These are phyloP conservation scores for Arabidopsis lyrata DNA, from an alignment of 441 rosid species.

Conservation along the genomic window DNA sequence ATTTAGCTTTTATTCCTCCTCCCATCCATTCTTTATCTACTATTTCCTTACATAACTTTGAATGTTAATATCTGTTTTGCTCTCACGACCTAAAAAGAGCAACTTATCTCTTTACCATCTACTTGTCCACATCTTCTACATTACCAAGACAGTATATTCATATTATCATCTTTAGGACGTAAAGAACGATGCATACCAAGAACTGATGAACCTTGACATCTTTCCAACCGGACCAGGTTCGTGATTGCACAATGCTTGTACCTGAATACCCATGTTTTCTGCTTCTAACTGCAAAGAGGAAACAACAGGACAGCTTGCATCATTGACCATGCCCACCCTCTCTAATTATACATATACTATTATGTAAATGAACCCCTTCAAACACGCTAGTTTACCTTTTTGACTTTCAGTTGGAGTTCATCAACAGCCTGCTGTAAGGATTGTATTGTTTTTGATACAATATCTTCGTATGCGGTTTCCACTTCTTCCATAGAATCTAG, in stretches of 20 bases:
- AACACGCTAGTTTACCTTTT: slow-evolving; percentile 54
- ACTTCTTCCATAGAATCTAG: slow-evolving; percentile 55
- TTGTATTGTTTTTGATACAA: slow-evolving; percentile 52
- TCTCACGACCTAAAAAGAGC: slow-evolving; percentile 28
- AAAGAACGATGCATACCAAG: slow-evolving; percentile 46
- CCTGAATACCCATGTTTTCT: slow-evolving; percentile 57
- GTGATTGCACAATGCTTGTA: slow-evolving; percentile 47
- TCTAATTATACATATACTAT: neutral
- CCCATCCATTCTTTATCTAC: slow-evolving; percentile 19
- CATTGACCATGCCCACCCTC: neutral
- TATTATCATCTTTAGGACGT: slow-evolving; percentile 17
- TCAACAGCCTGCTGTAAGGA: slow-evolving; percentile 60
- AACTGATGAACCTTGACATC: slow-evolving; percentile 47
- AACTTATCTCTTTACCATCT: slow-evolving; percentile 33
- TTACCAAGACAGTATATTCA: slow-evolving; percentile 10
- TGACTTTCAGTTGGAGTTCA: slow-evolving; percentile 54
- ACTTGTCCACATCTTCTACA: slow-evolving; percentile 12
- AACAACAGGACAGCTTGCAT: slow-evolving; percentile 16
- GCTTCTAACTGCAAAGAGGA: slow-evolving; percentile 53
- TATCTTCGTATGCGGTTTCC: slow-evolving; percentile 56
- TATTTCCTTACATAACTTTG: slow-evolving; percentile 17
- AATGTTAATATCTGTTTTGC: slow-evolving; percentile 34
- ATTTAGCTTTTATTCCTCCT: slow-evolving; percentile 17
- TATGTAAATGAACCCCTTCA: slow-evolving; percentile 19
- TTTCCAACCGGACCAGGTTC: slow-evolving; percentile 42